A percentile compares a stretch with the other conserved stretches of the same genome.
Evolutionary conservation across 306 rosid species (phyloP).

Genomic region (Sphenostylis stenocarpa): DNA sequence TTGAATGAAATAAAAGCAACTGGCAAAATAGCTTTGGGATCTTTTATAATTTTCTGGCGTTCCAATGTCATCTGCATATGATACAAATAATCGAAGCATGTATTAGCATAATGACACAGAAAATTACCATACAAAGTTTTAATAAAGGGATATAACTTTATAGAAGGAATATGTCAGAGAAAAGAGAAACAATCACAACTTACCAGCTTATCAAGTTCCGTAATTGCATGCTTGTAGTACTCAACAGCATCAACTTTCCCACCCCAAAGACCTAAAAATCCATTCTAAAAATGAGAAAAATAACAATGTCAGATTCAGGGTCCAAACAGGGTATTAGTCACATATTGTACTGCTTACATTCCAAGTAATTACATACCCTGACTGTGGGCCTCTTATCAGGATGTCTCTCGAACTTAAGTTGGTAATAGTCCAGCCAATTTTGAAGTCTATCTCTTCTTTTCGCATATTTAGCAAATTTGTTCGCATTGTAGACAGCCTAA

Average conservation of each 20-base stretch:
- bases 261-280: conserved; percentile 73
- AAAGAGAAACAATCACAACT: conserved; percentile 34
- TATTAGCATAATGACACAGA: background rate
- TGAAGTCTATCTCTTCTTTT: conserved; percentile 72
- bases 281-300: conserved; percentile 50
- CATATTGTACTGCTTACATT: conserved; percentile 17
- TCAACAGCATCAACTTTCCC: conserved; percentile 76
- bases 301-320: conserved; percentile 27
- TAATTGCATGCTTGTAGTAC: conserved; percentile 64
- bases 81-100: conserved; percentile 6
- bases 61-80: conserved; percentile 67
- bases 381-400: conserved; percentile 69
- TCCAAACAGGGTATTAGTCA: background rate
- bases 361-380: conserved; percentile 49
- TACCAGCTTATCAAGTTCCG: conserved; percentile 70
- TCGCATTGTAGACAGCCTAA: conserved; percentile 95
- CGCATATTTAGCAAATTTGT: conserved; percentile 71
- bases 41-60: conserved; percentile 79
- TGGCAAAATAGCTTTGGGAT: conserved; percentile 72
- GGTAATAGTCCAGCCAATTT: conserved; percentile 94
- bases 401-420: conserved; percentile 81
- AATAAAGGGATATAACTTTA: background rate
- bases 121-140: background rate
- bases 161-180: conserved; percentile 11
- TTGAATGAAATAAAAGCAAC: conserved; percentile 88